Evolutionary conservation across 257 asterid genomes (phyloP).

Genomic region (Przewalskia tangutica): DNA sequence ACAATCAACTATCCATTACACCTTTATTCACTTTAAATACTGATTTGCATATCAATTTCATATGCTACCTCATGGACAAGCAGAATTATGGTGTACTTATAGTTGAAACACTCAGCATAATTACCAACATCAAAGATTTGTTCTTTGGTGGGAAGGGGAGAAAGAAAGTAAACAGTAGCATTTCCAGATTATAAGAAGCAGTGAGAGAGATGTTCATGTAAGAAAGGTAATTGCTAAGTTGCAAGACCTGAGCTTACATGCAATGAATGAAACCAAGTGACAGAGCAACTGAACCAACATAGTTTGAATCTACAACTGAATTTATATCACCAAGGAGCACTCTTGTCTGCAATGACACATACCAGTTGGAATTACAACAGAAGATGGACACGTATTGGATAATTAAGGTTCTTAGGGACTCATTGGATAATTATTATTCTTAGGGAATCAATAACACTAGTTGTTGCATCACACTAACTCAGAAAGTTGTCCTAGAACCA

Average conservation of each 20-base stretch:
- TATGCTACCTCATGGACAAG: not conserved
- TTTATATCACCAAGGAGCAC: conserved; percentile 67
- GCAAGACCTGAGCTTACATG: conserved; percentile 46
- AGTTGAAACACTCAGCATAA: not conserved
- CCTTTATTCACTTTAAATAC: not conserved
- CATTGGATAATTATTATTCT: not conserved
- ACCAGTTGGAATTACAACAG: conserved; percentile 15
- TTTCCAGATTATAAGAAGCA: not conserved
- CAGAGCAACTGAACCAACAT: conserved; percentile 87
- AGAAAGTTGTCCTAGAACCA: not conserved
- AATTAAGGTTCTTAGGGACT: not conserved
- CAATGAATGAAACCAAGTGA: conserved; percentile 94
- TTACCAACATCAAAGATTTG: not conserved
- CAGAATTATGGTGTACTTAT: conserved; percentile 1
- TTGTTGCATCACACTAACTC: not conserved
- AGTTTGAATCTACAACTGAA: conserved; percentile 46
- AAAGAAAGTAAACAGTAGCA: not conserved
- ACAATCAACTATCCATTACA: not conserved
- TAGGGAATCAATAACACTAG: not conserved
- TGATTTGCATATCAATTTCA: not conserved
- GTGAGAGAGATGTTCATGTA: not conserved
- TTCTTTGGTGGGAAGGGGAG: not conserved
- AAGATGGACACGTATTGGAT: not conserved
- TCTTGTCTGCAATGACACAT: conserved; percentile 58
- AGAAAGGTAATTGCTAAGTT: not conserved